Base-by-base conservation (phyloP, 2,329 filamentous ascomycete genomes). In the Dothistroma septosporum region DNA sequence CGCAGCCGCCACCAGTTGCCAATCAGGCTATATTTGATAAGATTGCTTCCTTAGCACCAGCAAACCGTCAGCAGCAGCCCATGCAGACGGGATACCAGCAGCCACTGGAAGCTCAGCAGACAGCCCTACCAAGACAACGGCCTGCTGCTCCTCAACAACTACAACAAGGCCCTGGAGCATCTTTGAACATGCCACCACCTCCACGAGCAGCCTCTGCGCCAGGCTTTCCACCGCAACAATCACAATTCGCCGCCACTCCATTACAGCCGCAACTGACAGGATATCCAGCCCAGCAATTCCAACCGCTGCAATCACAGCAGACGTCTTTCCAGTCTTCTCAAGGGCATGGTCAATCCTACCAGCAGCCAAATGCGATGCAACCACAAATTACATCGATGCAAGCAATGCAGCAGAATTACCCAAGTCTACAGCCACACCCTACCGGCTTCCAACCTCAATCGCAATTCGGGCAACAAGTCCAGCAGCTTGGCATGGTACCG, bases 241-340 rank as follows among this genome's bases (percentile, higher is more conserved):
- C 86, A 83, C 74, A 83, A 81, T 71, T 95, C 73, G 83, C 84
- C 8, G 84, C 88, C 19, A 86, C 90, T 54, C 87, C 90, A 16
- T 77, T 97, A 67, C 88, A 92, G 73, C 87, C 91, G 56, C 93
- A 97, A 73, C 84, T 92, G 75, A 97, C 94, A 5, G 92, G 93
- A 9, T 81, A 84, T 57, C 72, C 73, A 68, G 78, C 75, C 67
- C 75, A 76, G 56, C 71, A 72, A 57, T 68, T 67, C 54, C 73
- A 73, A 59, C 73, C 75, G 46, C 64, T 75, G 64, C 71, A 74
- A 52, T 66, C 68, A 9, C 72, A 75, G 55, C 71, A 68, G 65
- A 77, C 76, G 10, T 75, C 76, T 28, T 79, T 75, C 66, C 60
- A 62, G 28, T 53, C 56, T 2, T 71, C 70, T 10, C 57, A 62